These are phyloP conservation scores for Pseudocercospora fuligena DNA, from an alignment of 2,329 filamentous ascomycete species.

Conservation along the genomic window DNA sequence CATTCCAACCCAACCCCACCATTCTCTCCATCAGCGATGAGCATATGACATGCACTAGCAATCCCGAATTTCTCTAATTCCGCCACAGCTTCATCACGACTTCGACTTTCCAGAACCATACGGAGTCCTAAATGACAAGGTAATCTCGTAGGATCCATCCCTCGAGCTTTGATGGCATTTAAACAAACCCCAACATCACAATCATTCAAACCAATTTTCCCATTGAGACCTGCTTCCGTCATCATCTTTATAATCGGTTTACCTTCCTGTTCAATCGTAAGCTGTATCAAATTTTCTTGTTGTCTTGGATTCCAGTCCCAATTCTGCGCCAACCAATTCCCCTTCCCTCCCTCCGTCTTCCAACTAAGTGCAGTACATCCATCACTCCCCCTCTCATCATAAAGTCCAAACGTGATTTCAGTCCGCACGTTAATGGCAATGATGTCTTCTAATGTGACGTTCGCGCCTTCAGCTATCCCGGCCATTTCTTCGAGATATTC, in stretches of 20 bases:
- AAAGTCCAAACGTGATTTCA: conserved; percentile 63
- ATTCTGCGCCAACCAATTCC: conserved; percentile 58
- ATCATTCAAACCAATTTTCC: conserved; percentile 69
- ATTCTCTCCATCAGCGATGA: conserved; percentile 53
- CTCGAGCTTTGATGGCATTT: conserved; percentile 65
- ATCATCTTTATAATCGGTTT: conserved; percentile 59
- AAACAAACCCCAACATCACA: conserved; percentile 63
- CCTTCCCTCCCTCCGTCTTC: conserved; percentile 29
- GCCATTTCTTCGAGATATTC: conserved; percentile 51
- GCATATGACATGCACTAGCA: conserved; percentile 59
- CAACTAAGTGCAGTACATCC: conserved; percentile 61
- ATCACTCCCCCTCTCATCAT: conserved; percentile 48
- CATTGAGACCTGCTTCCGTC: conserved; percentile 65
- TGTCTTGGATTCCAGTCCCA: conserved; percentile 65
- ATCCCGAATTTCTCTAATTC: conserved; percentile 55
- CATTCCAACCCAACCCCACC: conserved; percentile 59
- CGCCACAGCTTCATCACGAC: conserved; percentile 52
- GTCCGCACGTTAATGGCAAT: conserved; percentile 62
- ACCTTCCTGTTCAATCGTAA: conserved; percentile 49
- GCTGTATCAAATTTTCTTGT: conserved; percentile 55
- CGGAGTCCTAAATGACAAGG: conserved; percentile 66
- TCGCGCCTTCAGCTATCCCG: conserved; percentile 57
- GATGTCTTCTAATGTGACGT: conserved; percentile 55
- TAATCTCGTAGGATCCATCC: conserved; percentile 56
- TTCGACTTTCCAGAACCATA: conserved; percentile 57